Evolutionary conservation across 108 stramenopile species (phyloP), one percentile per base, ranked within the genome.

Genomic region (Stephanodiscus triporus): DNA sequence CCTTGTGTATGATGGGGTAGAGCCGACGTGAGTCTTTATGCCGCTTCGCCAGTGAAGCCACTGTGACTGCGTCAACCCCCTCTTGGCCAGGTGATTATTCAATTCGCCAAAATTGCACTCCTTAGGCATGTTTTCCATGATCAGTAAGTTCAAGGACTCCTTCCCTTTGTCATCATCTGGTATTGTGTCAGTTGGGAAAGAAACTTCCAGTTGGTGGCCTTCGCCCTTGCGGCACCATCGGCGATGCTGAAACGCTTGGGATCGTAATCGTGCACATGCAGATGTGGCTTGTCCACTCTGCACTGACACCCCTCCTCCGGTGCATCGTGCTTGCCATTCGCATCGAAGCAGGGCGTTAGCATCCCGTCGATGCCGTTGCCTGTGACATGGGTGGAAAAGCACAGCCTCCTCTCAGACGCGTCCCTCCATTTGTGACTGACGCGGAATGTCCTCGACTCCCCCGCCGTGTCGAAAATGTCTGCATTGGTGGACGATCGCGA

Each of bases 301-400:
- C 87, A 88, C 24, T 67, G 68, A 68, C 87, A 88, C n/a, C n/a
- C 54, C 13, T 86, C 87, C n/a, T 78, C 77, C 0, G 85, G 83
- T n/a, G 59, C 63, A 0, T 83, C 87, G 56, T 88, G 87, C 23
- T 66, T 61, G 1, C 87, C 87, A 24, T 82, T 62, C 57, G 51
- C 58, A 49, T 88, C 85, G 30, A 88, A 88, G 51, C 87, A 88
- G 30, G 80, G 85, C 17, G 87, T 83, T 48, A 88, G 43, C 42
- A 86, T 69, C 8, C 67, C 68, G 32, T 78, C 85, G n/a, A 70
- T 68, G 38, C 65, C 83, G 0, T 37, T 53, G 8, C 72, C 68
- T 8, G 68, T 47, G 2, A 77, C 85, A 48, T 88, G 87, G 1
- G 83, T 51, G 5, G 82, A 78, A 59, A 86, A 89, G 47, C 85